Percentiles rank a stretch among this genome's conserved stretches.
phyloP scores from a whole-genome alignment of 257 asterid species.

The Nemophila menziesii region DNA sequence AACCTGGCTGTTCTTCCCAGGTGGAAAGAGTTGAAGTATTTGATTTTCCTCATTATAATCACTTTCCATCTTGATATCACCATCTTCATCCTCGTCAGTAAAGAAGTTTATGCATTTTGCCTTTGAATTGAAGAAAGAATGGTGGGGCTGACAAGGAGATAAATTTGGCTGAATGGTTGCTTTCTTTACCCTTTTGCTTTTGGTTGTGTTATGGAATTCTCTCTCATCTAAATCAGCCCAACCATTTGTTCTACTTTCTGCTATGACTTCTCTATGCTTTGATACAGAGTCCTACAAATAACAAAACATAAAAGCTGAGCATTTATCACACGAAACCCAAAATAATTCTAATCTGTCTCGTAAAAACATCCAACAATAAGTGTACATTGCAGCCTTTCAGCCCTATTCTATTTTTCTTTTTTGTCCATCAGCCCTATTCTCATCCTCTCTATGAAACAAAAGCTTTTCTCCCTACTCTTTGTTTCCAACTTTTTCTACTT shows the following conservation, averaged over 20 bases:
- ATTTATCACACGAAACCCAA: constrained; percentile 23
- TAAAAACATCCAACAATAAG: constrained; percentile 34
- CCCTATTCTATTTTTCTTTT: constrained; percentile 23
- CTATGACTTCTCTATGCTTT: constrained; percentile 32
- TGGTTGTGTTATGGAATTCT: constrained; percentile 20
- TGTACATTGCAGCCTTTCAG: constrained; percentile 32
- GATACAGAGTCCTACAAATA: constrained; percentile 38
- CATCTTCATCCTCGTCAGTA: background rate
- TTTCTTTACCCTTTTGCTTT: constrained; percentile 15
- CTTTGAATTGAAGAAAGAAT: constrained; percentile 4
- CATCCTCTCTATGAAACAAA: constrained; percentile 40
- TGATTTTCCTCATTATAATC: constrained; percentile 6
- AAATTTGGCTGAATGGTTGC: constrained; percentile 25
- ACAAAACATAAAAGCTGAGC: constrained; percentile 13
- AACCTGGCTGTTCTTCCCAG: constrained; percentile 4
- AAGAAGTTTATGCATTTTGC: background rate
- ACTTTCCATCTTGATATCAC: background rate
- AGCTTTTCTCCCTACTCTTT: constrained; percentile 3
- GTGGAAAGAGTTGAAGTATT: constrained; percentile 50
- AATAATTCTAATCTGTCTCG: constrained; percentile 30
- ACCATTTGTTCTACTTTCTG: constrained; percentile 22
- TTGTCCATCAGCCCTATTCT: no score
- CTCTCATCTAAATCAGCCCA: constrained; percentile 22
- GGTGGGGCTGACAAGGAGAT: constrained; percentile 11
- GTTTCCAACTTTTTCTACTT: constrained; percentile 20